Evolutionary conservation across 163 green algal genomes (phyloP).

Genomic region (Chlorella variabilis): DNA sequence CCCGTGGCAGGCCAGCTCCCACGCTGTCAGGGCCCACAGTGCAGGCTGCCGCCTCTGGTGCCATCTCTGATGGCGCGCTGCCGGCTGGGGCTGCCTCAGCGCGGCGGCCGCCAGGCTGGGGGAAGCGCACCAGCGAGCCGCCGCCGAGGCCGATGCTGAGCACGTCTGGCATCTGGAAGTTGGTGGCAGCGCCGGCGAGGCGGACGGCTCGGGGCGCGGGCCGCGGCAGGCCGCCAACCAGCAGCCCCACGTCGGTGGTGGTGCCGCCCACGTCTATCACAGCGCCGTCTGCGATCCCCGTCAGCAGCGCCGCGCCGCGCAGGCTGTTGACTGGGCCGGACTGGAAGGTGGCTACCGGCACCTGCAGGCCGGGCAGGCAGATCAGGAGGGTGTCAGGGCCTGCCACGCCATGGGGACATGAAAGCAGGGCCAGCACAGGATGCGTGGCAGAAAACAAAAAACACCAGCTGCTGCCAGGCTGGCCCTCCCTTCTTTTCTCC

Average conservation of each 20-base stretch:
- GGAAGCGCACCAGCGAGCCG: conserved; percentile 30
- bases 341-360: conserved; percentile 48
- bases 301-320: conserved; percentile 45
- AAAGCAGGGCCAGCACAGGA: too few species aligned
- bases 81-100: background rate
- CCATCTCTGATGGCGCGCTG: background rate
- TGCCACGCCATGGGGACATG: too few species aligned
- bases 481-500: too few species aligned
- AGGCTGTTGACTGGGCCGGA: conserved; percentile 57
- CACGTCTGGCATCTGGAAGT: conserved; percentile 56
- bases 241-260: conserved; percentile 52
- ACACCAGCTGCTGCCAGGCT: too few species aligned
- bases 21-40: conserved; percentile 47
- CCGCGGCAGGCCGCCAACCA: conserved; percentile 45
- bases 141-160: conserved; percentile 47
- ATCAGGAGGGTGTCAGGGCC: too few species aligned
- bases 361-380: too few species aligned
- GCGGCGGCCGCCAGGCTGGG: background rate
- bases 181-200: conserved; percentile 45
- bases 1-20: conserved; percentile 10
- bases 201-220: conserved; percentile 10
- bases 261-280: conserved; percentile 63
- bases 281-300: conserved; percentile 38
- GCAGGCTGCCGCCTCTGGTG: background rate
- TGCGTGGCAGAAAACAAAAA: too few species aligned